Percentiles rank a stretch among this genome's conserved stretches.
Conservation (phyloP, 345 rosid genomes). For the Populus pruinosa region DNA sequence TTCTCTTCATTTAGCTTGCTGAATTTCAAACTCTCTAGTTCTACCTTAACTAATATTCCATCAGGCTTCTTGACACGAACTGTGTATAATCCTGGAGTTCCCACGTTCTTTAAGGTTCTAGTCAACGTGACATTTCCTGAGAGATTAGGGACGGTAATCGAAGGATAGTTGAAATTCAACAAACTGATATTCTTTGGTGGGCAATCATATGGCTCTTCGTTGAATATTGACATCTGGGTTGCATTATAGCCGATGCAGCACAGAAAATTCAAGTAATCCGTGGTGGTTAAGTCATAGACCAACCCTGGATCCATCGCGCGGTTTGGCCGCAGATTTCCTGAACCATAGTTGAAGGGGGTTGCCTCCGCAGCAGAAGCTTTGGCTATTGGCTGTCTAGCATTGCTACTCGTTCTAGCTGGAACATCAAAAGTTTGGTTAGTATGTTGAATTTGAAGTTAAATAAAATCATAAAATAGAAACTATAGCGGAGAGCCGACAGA, state of each 20-base stretch:
- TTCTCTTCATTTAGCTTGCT: conserved; percentile 10
- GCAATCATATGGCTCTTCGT: conserved; percentile 2
- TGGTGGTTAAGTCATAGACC: conserved; percentile 16
- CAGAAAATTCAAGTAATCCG: conserved; percentile 19
- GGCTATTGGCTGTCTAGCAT: conserved; percentile 2
- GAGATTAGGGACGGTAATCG: conserved; percentile 19
- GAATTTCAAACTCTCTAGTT: conserved; percentile 9
- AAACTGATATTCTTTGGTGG: conserved; percentile 1
- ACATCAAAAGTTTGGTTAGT: neutral
- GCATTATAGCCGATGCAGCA: conserved; percentile 18
- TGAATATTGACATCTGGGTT: conserved; percentile 5
- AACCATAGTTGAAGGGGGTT: conserved; percentile 13
- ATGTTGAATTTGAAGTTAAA: neutral
- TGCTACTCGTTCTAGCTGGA: conserved; percentile 4
- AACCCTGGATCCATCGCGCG: conserved; percentile 20
- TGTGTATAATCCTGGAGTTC: conserved; percentile 1
- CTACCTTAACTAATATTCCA: conserved; percentile 4
- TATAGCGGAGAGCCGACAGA: no score
- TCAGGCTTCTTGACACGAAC: conserved; percentile 10
- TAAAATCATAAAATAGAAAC: neutral
- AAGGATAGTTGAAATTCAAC: conserved; percentile 18
- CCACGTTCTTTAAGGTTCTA: conserved; percentile 21
- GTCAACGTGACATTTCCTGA: conserved; percentile 10
- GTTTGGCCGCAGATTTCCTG: conserved; percentile 17
- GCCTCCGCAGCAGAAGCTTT: neutral